These are phyloP conservation scores for Penicillium verrucosum DNA, from an alignment of 2,329 filamentous ascomycete species.

Conservation along the genomic window DNA sequence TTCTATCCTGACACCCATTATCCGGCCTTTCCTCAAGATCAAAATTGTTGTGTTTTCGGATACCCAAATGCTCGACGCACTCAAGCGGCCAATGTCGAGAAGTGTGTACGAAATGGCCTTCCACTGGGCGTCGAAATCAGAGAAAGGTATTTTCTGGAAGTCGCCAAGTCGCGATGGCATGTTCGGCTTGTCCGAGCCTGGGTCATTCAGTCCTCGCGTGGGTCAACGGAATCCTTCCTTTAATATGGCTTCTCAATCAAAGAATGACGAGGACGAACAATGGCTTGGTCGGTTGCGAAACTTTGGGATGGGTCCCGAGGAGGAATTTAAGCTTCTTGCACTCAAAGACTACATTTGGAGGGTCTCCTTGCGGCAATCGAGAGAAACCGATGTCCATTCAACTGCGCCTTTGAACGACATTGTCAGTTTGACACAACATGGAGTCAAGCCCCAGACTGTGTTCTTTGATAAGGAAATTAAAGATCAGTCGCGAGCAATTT, in stretches of 20 bases:
- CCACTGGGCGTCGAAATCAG: slow-evolving; percentile 77
- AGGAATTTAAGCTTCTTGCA: slow-evolving; percentile 84
- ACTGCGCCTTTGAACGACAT: slow-evolving; percentile 62
- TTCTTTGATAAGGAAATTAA: slow-evolving; percentile 79
- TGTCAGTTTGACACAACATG: slow-evolving; percentile 69
- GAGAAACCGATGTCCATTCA: slow-evolving; percentile 41
- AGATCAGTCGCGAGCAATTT: slow-evolving; percentile 40
- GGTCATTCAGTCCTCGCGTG: slow-evolving; percentile 56
- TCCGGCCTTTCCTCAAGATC: slow-evolving; percentile 78
- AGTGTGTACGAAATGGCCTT: slow-evolving; percentile 80
- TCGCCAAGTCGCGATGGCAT: slow-evolving; percentile 66
- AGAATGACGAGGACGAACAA: slow-evolving; percentile 89
- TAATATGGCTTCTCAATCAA: slow-evolving; percentile 61
- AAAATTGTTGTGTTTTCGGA: slow-evolving; percentile 68
- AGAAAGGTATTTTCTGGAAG: slow-evolving; percentile 86
- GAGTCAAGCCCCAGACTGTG: slow-evolving; percentile 80
- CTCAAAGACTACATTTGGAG: slow-evolving; percentile 90
- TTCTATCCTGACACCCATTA: slow-evolving; percentile 76
- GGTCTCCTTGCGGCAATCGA: slow-evolving; percentile 67
- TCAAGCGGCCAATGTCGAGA: slow-evolving; percentile 78
- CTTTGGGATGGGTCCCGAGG: slow-evolving; percentile 74
- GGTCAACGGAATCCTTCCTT: slow-evolving; percentile 42
- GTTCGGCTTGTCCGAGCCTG: slow-evolving; percentile 63
- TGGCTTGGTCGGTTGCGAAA: slow-evolving; percentile 85
- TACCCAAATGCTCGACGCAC: slow-evolving; percentile 69